Conservation (phyloP, 495 filamentous ascomycete genomes). For the Recurvomyces mirabilis region DNA sequence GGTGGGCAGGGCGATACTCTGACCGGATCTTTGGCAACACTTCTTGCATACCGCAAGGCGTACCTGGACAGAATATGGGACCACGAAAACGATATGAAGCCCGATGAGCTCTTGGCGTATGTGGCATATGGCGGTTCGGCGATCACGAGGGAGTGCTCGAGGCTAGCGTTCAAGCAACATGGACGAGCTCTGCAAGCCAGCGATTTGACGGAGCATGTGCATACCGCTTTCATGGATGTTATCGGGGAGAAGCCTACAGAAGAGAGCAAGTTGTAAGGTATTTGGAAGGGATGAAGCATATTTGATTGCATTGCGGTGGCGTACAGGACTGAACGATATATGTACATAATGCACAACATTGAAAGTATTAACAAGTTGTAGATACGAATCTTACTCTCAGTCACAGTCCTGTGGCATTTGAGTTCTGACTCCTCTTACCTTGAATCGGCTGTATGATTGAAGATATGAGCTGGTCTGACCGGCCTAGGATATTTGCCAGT, state of each 20-base stretch:
- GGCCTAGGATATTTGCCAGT: no score
- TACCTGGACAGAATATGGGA: constrained; percentile 83
- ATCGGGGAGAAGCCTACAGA: constrained; percentile 45
- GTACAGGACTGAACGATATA: no score
- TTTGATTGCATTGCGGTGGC: no score
- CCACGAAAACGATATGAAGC: constrained; percentile 43
- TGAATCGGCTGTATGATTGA: no score
- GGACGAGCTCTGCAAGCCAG: constrained; percentile 87
- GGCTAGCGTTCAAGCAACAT: constrained; percentile 74
- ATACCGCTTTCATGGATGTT: constrained; percentile 66
- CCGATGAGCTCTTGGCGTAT: constrained; percentile 59
- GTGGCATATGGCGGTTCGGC: constrained; percentile 78
- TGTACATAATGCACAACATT: no score
- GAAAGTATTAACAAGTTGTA: no score
- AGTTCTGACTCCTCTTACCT: no score
- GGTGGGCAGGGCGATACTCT: constrained; percentile 95
- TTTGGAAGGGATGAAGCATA: no score
- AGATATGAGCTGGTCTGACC: no score
- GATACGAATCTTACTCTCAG: no score
- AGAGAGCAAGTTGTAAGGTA: constrained; percentile 16
- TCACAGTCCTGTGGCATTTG: no score
- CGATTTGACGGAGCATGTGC: constrained; percentile 86
- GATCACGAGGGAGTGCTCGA: constrained; percentile 83
- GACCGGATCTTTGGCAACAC: constrained; percentile 77
- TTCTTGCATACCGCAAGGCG: constrained; percentile 75